Evolutionary conservation across 2,329 filamentous ascomycete genomes (phyloP).

Genomic region (Mycosphaerella sp.): DNA sequence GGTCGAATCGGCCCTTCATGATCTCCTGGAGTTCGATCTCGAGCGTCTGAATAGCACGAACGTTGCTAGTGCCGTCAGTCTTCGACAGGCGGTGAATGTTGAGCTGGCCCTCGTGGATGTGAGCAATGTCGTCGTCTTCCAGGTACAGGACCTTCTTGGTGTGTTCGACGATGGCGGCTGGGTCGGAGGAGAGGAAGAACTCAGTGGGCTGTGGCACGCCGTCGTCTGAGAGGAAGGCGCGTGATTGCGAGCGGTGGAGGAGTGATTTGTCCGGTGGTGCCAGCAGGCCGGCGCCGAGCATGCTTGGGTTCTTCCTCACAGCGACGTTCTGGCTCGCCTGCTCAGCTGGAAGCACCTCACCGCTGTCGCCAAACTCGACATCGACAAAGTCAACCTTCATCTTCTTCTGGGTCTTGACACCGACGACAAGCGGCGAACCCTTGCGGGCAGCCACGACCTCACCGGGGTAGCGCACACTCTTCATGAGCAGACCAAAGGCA

Average conservation of each 20-base stretch:
- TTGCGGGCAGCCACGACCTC: conserved; percentile 97
- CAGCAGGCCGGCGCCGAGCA: conserved; percentile 60
- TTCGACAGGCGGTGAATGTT: conserved; percentile 99
- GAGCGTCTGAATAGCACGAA: conserved; percentile 95
- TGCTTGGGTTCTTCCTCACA: conserved; percentile 67
- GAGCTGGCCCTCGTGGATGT: conserved; percentile 97
- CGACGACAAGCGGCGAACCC: conserved; percentile 94
- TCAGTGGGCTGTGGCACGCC: conserved; percentile 96
- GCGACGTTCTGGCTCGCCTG: conserved; percentile 93
- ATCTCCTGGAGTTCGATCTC: conserved; percentile 99
- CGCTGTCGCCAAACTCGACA: conserved; percentile 90
- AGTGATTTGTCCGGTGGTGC: conserved; percentile 95
- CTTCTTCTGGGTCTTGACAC: conserved; percentile 93
- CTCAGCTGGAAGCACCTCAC: conserved; percentile 78
- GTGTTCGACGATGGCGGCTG: conserved; percentile 97
- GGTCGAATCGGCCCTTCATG: conserved; percentile 99
- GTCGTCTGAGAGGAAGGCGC: conserved; percentile 97
- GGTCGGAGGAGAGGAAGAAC: conserved; percentile 98
- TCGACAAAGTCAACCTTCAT: conserved; percentile 99
- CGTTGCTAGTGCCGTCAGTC: conserved; percentile 94
- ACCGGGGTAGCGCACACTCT: conserved; percentile 97
- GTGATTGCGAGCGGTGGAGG: conserved; percentile 95
- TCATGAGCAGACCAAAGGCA: conserved; percentile 93
- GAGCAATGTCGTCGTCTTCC: conserved; percentile 98
- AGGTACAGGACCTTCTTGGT: conserved; percentile 99